phyloP scores from a whole-genome alignment of 2,329 filamentous ascomycete species.

The Colletotrichum sansevieriae region DNA sequence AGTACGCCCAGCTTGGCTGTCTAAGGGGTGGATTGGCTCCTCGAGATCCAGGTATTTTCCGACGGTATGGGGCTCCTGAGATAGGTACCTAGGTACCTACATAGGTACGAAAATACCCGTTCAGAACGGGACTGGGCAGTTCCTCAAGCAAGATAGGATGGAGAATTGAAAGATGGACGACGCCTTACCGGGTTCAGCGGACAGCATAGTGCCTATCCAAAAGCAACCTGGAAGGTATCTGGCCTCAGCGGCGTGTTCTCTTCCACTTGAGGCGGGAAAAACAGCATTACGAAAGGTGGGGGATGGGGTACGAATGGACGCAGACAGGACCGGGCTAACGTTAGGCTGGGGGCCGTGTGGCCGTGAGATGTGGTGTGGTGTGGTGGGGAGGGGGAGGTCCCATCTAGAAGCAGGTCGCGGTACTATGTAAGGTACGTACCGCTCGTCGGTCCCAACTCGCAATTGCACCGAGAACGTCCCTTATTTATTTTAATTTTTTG shows the following conservation, averaged over 20 bases:
- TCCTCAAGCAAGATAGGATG: too few species aligned
- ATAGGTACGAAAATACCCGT: too few species aligned
- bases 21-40: not conserved
- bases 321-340: constrained; percentile 26
- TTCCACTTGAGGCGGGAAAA: not conserved
- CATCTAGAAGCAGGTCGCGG: not conserved
- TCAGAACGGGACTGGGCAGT: too few species aligned
- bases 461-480: constrained; percentile 7
- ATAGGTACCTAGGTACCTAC: too few species aligned
- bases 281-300: constrained; percentile 17
- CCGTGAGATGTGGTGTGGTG: constrained; percentile 4
- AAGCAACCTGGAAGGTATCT: not conserved
- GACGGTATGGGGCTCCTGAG: too few species aligned
- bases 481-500: not conserved
- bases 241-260: not conserved
- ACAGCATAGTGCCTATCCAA: not conserved
- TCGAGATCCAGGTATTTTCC: too few species aligned
- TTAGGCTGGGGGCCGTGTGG: constrained; percentile 35
- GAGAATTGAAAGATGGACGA: too few species aligned
- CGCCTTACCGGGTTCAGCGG: not conserved
- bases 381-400: constrained; percentile 13
- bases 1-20: not conserved
- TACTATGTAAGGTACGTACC: constrained; percentile 8
- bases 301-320: constrained; percentile 26
- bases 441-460: not conserved